phyloP scores from a whole-genome alignment of 1,139 yeast genomes.

The Suhomyces coccinellae region DNA sequence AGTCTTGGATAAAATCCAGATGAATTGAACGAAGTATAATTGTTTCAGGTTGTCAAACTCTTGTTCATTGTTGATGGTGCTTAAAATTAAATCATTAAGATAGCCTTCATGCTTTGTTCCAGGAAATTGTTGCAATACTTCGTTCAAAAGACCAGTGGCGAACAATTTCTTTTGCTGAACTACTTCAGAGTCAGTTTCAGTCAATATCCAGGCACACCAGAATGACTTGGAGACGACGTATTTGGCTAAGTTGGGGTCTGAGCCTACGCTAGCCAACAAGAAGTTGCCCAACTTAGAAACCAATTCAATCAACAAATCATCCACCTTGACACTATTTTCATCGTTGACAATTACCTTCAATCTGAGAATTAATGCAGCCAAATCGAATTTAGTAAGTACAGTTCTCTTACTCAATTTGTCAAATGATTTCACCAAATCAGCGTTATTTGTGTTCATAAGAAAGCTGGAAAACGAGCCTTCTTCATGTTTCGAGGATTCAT shows the following conservation, averaged over 20 bases:
- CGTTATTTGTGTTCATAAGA: slow-evolving; percentile 23
- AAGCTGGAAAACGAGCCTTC: slow-evolving; percentile 23
- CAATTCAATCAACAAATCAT: slow-evolving; percentile 21
- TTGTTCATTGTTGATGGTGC: neutral
- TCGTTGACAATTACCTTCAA: slow-evolving; percentile 30
- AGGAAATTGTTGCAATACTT: slow-evolving; percentile 37
- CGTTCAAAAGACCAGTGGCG: slow-evolving; percentile 35
- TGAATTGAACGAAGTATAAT: slow-evolving; percentile 17
- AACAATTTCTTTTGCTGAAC: slow-evolving; percentile 20
- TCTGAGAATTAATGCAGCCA: slow-evolving; percentile 45
- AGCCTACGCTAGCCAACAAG: slow-evolving; percentile 20
- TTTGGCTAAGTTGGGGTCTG: slow-evolving; percentile 15
- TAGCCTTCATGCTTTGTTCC: slow-evolving; percentile 2
- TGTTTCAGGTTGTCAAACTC: slow-evolving; percentile 12
- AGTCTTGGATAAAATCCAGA: slow-evolving; percentile 27
- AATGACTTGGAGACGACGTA: slow-evolving; percentile 22
- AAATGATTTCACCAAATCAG: slow-evolving; percentile 16
- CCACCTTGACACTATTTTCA: slow-evolving; percentile 11
- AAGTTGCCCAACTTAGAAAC: slow-evolving; percentile 46
- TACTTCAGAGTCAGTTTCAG: slow-evolving; percentile 1
- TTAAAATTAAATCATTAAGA: slow-evolving; percentile 15
- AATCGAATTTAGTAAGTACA: slow-evolving; percentile 37
- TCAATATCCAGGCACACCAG: slow-evolving; percentile 18
- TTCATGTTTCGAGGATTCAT: neutral
- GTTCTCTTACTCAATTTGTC: slow-evolving; percentile 10